phyloP scores from a whole-genome alignment of 2,329 filamentous ascomycete genomes.

The Neonectria faginata region DNA sequence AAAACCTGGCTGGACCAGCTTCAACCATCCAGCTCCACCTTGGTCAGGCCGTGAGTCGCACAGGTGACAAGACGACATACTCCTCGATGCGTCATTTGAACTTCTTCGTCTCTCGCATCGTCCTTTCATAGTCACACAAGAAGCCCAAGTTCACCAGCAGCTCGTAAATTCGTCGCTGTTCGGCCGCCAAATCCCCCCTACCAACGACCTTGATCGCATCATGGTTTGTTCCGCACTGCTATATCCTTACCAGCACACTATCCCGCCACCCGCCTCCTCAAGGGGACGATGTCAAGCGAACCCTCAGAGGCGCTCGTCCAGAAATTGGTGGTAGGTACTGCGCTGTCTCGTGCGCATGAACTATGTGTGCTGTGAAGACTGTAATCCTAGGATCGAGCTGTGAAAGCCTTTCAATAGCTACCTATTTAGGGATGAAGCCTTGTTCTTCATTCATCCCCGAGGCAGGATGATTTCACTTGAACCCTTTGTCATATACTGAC shows the following conservation, averaged over 20 bases:
- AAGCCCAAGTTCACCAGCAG: neutral
- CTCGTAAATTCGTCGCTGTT: neutral
- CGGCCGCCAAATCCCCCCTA: neutral
- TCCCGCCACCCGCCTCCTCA: constrained; percentile 19
- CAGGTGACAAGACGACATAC: constrained; percentile 7
- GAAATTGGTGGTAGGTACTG: constrained; percentile 47
- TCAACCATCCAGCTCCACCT: constrained; percentile 1
- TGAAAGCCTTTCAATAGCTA: neutral
- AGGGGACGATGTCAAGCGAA: constrained; percentile 41
- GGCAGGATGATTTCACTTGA: neutral
- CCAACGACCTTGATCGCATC: constrained; percentile 22
- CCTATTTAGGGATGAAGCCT: neutral
- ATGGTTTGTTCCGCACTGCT: constrained; percentile 37
- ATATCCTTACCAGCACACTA: constrained; percentile 28
- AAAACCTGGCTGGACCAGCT: neutral
- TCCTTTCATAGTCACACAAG: neutral
- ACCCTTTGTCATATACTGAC: constrained; percentile 25
- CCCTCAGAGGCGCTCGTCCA: constrained; percentile 42
- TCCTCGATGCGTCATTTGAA: constrained; percentile 12
- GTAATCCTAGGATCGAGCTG: neutral
- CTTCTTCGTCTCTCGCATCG: neutral
- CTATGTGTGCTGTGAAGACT: neutral
- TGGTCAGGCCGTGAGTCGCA: constrained; percentile 8
- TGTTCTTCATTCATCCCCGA: neutral
- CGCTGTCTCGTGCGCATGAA: neutral